A percentile compares a stretch with the other conserved stretches of the same genome.
Evolutionary conservation across 176 grass and related monocot species (phyloP).

Genomic region (Panicum miliaceum): DNA sequence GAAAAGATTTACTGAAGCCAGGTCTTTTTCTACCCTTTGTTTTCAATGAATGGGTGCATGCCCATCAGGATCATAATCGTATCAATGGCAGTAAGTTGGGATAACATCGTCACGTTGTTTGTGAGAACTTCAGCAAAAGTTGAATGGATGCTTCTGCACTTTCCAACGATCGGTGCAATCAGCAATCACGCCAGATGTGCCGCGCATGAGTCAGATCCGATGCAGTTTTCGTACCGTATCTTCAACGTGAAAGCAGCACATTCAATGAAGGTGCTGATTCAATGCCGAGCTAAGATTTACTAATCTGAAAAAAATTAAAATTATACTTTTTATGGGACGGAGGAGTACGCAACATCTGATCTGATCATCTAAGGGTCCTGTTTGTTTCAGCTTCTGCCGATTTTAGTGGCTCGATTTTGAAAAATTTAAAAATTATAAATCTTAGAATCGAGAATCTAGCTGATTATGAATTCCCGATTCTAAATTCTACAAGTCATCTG

Average conservation of each 20-base stretch:
- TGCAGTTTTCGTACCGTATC: background rate
- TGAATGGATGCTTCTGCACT: background rate
- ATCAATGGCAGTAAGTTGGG: background rate
- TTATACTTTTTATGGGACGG: too few species aligned
- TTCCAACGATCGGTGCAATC: background rate
- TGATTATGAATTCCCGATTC: too few species aligned
- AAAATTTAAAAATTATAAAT: too few species aligned
- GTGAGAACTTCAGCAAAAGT: background rate
- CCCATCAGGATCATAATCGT: background rate
- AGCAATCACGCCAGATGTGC: background rate
- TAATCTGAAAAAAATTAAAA: too few species aligned
- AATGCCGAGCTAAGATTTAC: too few species aligned
- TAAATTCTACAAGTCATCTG: too few species aligned
- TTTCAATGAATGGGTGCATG: background rate
- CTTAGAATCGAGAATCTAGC: too few species aligned
- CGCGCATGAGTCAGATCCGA: background rate
- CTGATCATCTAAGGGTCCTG: too few species aligned
- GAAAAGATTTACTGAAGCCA: background rate
- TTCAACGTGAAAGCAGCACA: background rate
- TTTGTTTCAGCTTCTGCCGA: too few species aligned
- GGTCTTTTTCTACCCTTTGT: background rate
- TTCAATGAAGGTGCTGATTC: too few species aligned
- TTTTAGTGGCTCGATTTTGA: too few species aligned
- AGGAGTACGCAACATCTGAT: too few species aligned
- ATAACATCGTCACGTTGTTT: background rate